These are phyloP conservation scores for Brassica nigra DNA, from an alignment of 345 rosid genomes.

Conservation along the genomic window DNA sequence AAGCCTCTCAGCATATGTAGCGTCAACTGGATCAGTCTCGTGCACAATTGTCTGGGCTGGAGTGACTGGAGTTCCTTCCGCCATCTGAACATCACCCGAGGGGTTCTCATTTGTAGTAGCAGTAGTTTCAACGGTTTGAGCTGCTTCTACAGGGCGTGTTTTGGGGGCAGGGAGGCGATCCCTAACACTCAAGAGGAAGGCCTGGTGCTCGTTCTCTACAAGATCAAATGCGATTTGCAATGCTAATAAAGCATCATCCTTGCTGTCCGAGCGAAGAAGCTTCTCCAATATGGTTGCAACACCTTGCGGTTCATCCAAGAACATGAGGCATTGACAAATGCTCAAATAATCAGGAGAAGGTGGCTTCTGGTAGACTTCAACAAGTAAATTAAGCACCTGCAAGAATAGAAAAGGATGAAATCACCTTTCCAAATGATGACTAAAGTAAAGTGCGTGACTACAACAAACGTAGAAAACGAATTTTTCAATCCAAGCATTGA, in stretches of 20 bases:
- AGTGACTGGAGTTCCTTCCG: conserved; percentile 67
- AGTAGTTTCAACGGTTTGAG: conserved; percentile 52
- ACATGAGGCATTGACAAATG: conserved; percentile 97
- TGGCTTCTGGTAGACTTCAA: conserved; percentile 78
- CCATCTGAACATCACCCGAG: conserved; percentile 77
- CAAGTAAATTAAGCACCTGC: conserved; percentile 90
- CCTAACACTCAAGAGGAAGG: conserved; percentile 90
- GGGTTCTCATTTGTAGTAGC: conserved; percentile 58
- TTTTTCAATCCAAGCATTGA: background rate
- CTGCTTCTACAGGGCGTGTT: conserved; percentile 54
- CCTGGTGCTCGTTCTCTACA: conserved; percentile 97
- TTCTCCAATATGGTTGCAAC: conserved; percentile 87
- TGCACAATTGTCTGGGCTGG: conserved; percentile 45
- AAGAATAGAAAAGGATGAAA: conserved; percentile 33
- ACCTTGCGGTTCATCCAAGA: conserved; percentile 87
- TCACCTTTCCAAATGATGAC: conserved; percentile 14
- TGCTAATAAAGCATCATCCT: conserved; percentile 85
- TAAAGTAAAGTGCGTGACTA: background rate
- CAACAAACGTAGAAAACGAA: background rate
- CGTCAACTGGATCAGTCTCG: conserved; percentile 66
- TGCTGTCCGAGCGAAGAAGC: conserved; percentile 80
- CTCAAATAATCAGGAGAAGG: conserved; percentile 95
- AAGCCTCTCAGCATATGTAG: conserved; percentile 74
- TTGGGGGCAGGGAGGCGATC: conserved; percentile 76
- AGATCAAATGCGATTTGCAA: conserved; percentile 96